phyloP scores from a whole-genome alignment of 805 yeast genomes.

The Starmera pachycereana region DNA sequence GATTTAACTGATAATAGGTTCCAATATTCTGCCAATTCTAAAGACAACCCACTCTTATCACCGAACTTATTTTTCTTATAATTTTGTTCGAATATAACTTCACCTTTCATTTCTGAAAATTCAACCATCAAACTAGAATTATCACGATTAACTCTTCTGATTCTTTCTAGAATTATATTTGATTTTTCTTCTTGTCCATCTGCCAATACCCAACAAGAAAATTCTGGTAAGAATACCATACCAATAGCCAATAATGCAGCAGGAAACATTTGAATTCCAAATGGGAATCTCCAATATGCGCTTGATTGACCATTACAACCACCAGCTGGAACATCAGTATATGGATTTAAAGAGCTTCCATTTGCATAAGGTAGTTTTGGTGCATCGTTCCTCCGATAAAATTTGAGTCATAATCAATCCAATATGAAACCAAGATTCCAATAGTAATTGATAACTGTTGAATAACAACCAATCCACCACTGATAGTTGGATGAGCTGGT shows the following conservation, averaged over 20 bases:
- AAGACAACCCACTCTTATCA: slow-evolving; percentile 23
- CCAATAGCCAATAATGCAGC: slow-evolving; percentile 25
- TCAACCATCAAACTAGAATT: slow-evolving; percentile 29
- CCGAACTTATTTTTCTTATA: slow-evolving; percentile 18
- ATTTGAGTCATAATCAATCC: slow-evolving; percentile 38
- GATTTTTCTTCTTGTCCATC: slow-evolving; percentile 27
- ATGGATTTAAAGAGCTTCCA: slow-evolving; percentile 7
- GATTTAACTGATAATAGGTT: slow-evolving; percentile 1
- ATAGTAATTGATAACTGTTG: slow-evolving; percentile 38
- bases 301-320: slow-evolving; percentile 4
- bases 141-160: slow-evolving; percentile 25
- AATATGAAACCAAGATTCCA: slow-evolving; percentile 36
- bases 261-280: slow-evolving; percentile 33
- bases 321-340: slow-evolving; percentile 4
- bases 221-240: slow-evolving; percentile 2
- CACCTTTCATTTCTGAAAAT: slow-evolving; percentile 20
- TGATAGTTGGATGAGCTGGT: slow-evolving; percentile 29
- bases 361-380: slow-evolving; percentile 16
- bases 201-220: slow-evolving; percentile 19
- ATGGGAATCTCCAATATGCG: slow-evolving; percentile 34
- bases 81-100: slow-evolving; percentile 8
- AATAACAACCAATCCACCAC: slow-evolving; percentile 33
- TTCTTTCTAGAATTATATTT: slow-evolving; percentile 21
- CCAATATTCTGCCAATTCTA: slow-evolving; percentile 20
- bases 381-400: slow-evolving; percentile 8